These are phyloP conservation scores for Pterocarpus macrocarpus DNA, from an alignment of 306 rosid genomes.

Conservation along the genomic window DNA sequence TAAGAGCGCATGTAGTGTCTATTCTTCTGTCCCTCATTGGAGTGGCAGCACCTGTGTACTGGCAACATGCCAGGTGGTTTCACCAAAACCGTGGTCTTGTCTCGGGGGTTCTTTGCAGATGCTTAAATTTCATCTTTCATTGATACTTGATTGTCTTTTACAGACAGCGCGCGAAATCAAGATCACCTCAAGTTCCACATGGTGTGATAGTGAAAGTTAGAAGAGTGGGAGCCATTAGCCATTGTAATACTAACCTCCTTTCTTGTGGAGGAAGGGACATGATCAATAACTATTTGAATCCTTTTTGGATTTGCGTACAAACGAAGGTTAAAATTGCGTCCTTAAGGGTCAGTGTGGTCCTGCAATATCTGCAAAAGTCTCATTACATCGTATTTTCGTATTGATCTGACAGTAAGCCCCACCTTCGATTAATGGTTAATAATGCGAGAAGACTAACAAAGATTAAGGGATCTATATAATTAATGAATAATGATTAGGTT, in stretches of 20 bases:
- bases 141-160: slow-evolving; percentile 27
- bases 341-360: slow-evolving; percentile 13
- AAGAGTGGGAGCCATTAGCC: slow-evolving; percentile 30
- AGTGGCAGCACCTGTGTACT: too few species aligned
- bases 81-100: too few species aligned
- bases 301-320: slow-evolving; percentile 35
- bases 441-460: too few species aligned
- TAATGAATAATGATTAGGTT: too few species aligned
- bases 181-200: slow-evolving; percentile 35
- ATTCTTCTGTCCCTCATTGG: too few species aligned
- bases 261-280: slow-evolving; percentile 44
- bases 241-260: not conserved
- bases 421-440: too few species aligned
- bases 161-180: slow-evolving; percentile 34
- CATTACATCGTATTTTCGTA: not conserved
- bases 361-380: not conserved
- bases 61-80: too few species aligned
- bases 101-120: not conserved
- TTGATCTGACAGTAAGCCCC: too few species aligned
- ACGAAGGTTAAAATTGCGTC: slow-evolving; percentile 20
- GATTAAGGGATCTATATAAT: too few species aligned
- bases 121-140: slow-evolving; percentile 9
- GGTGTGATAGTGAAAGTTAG: not conserved
- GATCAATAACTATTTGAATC: not conserved
- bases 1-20: too few species aligned